Percentiles rank a stretch among this genome's conserved stretches.
phyloP scores from a whole-genome alignment of 495 filamentous ascomycete species.

The Astrocystis sublimbata region DNA sequence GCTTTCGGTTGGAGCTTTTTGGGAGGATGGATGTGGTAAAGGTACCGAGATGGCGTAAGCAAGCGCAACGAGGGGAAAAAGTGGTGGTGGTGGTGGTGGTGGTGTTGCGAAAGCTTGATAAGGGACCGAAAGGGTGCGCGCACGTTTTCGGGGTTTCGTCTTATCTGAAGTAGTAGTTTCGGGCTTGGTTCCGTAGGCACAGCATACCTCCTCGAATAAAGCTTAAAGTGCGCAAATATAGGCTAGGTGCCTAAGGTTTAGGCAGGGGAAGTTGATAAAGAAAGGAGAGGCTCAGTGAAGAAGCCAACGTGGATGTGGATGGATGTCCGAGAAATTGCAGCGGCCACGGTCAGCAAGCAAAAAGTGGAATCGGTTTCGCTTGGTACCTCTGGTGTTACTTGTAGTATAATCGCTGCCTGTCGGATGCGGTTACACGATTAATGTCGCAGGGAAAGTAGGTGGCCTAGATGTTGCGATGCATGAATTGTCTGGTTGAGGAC shows the following conservation, averaged over 20 bases:
- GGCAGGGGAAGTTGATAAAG: conserved; percentile 11
- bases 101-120: not conserved
- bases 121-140: not conserved
- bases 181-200: not conserved
- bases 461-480: too few relatives aligned
- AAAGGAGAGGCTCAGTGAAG: conserved; percentile 9
- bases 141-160: too few relatives aligned
- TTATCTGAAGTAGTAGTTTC: too few relatives aligned
- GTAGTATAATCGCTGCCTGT: not conserved
- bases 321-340: conserved; percentile 13
- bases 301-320: conserved; percentile 10
- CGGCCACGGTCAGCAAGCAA: conserved; percentile 9
- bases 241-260: not conserved
- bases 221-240: not conserved
- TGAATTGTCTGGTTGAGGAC: too few relatives aligned
- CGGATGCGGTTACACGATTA: not conserved
- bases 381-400: conserved; percentile 4
- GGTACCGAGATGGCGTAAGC: not conserved
- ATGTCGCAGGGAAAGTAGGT: not conserved
- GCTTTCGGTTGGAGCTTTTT: not conserved
- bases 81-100: not conserved
- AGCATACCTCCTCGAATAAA: not conserved
- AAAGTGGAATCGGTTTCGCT: conserved; percentile 10
- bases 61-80: not conserved
- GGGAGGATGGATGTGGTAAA: not conserved